Evolutionary conservation across 179 eudicot species (phyloP).

Genomic region (Silene coronaria): DNA sequence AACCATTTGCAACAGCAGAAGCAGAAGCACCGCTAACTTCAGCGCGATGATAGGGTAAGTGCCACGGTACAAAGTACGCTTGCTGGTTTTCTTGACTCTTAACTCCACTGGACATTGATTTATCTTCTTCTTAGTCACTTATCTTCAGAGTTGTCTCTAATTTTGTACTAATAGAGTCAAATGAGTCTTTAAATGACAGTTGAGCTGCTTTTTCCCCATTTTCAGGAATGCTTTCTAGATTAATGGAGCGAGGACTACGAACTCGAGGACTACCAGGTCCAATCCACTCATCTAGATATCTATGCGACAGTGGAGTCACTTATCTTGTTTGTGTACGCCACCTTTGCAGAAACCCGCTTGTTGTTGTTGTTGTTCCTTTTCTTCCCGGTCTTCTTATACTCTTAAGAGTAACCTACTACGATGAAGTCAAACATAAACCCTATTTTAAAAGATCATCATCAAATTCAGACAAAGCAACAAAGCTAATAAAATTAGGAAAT

Average conservation of each 20-base stretch:
- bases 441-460: too few species aligned
- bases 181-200: constrained; percentile 15
- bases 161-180: constrained; percentile 18
- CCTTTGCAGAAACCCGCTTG: too few species aligned
- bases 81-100: constrained; percentile 42
- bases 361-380: too few species aligned
- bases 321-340: too few species aligned
- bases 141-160: constrained; percentile 15
- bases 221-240: constrained; percentile 78
- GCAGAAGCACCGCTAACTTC: constrained; percentile 86
- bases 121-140: constrained; percentile 22
- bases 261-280: constrained; percentile 71
- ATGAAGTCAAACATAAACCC: too few species aligned
- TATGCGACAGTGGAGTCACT: constrained; percentile 70
- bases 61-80: constrained; percentile 97
- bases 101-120: constrained; percentile 17
- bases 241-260: constrained; percentile 40
- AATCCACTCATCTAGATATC: constrained; percentile 83
- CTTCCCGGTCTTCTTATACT: too few species aligned
- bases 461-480: too few species aligned
- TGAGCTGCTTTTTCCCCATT: constrained; percentile 43
- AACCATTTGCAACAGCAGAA: constrained; percentile 65
- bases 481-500: too few species aligned
- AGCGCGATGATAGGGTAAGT: constrained; percentile 91
- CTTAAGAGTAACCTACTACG: too few species aligned